Conservation (phyloP, 169 alveolate species). For the Pseudocohnilembus persalinus region DNA sequence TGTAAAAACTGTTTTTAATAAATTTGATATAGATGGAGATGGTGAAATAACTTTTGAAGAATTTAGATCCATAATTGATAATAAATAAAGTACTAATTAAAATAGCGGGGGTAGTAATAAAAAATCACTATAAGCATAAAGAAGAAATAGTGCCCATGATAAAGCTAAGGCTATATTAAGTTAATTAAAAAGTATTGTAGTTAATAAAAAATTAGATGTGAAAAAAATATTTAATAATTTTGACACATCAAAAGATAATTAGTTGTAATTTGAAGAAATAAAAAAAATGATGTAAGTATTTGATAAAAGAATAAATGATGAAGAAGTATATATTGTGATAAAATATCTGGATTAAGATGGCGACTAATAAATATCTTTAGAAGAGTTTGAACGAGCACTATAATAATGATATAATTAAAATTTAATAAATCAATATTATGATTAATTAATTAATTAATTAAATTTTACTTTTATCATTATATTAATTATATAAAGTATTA, state of each 20-base stretch:
- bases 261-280: not conserved
- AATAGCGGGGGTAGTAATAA: not conserved
- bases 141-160: too few species aligned
- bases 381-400: not conserved
- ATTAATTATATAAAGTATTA: not conserved
- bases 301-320: not conserved
- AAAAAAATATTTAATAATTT: too few species aligned
- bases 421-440: too few species aligned
- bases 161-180: not conserved
- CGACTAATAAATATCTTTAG: not conserved
- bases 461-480: too few species aligned
- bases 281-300: not conserved
- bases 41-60: constrained; percentile 6
- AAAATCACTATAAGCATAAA: too few species aligned
- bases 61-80: not conserved
- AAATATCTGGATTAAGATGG: not conserved
- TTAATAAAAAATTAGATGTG: not conserved
- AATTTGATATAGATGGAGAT: constrained; percentile 1
- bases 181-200: not conserved
- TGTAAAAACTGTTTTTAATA: not conserved
- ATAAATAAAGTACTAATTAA: not conserved
- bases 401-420: too few species aligned
- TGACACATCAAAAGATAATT: not conserved
- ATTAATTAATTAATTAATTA: too few species aligned
- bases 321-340: not conserved